These are phyloP conservation scores for Syncephalastrum monosporum DNA, from an alignment of 371 early-diverging fungal species.

Conservation along the genomic window DNA sequence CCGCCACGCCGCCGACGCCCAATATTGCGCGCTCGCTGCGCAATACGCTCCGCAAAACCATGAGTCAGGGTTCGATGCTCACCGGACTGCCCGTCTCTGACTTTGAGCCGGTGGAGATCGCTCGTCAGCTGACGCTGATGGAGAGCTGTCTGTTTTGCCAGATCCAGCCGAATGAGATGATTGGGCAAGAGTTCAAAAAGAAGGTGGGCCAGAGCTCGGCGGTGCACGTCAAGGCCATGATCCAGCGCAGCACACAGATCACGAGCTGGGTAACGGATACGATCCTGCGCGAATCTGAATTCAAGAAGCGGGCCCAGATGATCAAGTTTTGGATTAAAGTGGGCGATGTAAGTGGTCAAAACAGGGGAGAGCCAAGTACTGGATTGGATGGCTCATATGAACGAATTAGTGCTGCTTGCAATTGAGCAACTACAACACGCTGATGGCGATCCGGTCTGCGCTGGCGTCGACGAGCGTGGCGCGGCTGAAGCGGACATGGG, in stretches of 20 bases:
- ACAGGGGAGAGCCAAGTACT: neutral
- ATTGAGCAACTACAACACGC: constrained; percentile 77
- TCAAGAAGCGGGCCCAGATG: constrained; percentile 65
- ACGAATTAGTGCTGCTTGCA: constrained; percentile 48
- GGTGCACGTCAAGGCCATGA: constrained; percentile 50
- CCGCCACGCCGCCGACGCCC: constrained; percentile 16
- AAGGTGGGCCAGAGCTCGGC: constrained; percentile 48
- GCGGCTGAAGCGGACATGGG: constrained; percentile 78
- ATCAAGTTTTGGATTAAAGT: constrained; percentile 71
- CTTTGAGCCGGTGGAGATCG: constrained; percentile 73
- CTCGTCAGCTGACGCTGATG: constrained; percentile 75
- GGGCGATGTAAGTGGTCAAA: constrained; percentile 46
- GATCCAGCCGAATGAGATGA: constrained; percentile 67
- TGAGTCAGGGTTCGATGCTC: constrained; percentile 15
- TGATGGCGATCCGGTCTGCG: constrained; percentile 79
- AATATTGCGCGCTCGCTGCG: constrained; percentile 32
- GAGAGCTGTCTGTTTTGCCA: constrained; percentile 58
- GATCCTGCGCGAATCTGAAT: constrained; percentile 64
- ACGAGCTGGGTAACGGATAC: constrained; percentile 73
- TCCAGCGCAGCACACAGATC: constrained; percentile 48
- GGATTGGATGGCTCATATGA: neutral
- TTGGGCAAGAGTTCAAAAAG: constrained; percentile 58
- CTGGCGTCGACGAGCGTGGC: constrained; percentile 74
- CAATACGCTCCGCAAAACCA: constrained; percentile 32
- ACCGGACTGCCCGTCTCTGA: constrained; percentile 54